phyloP scores from a whole-genome alignment of 1,284 basidiomycete genomes.

The Hemileia vastatrix region DNA sequence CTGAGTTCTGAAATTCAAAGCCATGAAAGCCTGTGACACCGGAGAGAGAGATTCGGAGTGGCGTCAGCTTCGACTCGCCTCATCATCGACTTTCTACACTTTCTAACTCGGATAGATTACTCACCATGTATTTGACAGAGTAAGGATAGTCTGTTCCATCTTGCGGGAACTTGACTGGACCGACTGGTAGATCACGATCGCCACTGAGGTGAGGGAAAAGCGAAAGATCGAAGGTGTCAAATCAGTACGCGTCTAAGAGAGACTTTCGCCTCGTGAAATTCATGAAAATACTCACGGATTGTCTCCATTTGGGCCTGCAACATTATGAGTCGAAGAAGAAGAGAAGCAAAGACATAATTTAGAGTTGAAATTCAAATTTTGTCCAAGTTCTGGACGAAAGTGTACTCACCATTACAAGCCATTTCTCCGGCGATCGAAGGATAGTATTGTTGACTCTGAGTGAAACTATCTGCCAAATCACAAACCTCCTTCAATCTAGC shows the following conservation, averaged over 20 bases:
- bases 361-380: no score
- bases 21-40: no score
- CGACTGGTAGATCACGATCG: constrained; percentile 31
- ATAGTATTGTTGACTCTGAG: constrained; percentile 30
- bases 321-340: no score
- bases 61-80: no score
- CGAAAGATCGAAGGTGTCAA: background rate
- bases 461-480: constrained; percentile 24
- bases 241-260: background rate
- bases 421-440: constrained; percentile 35
- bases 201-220: background rate
- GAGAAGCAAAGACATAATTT: no score
- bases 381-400: no score
- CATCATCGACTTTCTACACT: no score
- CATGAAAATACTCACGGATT: background rate
- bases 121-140: constrained; percentile 27
- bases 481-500: constrained; percentile 31
- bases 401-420: no score
- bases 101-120: background rate
- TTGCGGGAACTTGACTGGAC: constrained; percentile 33
- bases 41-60: no score
- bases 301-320: no score
- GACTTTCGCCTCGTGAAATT: background rate
- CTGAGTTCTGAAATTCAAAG: no score
- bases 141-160: constrained; percentile 30